Evolutionary conservation across 2,329 filamentous ascomycete genomes (phyloP), one percentile per base, ranked within the genome.

Genomic region (Zelopaecilomyces penicillatus): DNA sequence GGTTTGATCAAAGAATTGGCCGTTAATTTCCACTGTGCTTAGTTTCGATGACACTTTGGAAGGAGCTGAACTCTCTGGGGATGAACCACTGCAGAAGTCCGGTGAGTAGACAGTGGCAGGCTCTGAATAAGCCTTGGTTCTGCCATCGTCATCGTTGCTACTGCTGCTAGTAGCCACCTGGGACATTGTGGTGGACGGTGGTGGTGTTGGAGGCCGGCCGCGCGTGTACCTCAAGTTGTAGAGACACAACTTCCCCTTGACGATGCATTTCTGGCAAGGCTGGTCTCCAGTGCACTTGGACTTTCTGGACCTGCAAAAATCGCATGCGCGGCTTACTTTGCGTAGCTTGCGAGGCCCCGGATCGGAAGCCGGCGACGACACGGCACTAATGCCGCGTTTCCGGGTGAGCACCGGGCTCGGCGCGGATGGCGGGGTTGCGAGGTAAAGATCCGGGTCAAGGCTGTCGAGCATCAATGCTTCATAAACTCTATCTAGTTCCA

Each of bases 1-100:
- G 0, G 73, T 70, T 5, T 70, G 67, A 9, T 75, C 74, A 11
- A 75, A 66, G 43, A 74, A 74, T 37, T 77, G 72, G 1, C 72
- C 74, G 44, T 73, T 68, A 3, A 75, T 68, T 47, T 76, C 73
- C 1, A 72, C 68, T 19, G 66, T 65, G 5, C 63, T 66, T 4
- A 66, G 64, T 40, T 68, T 72, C 1, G 68, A 73, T 1, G 71
- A 76, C 19, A 43, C 56, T 26, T 53, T 53, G 3, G 49, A 59
- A 0, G 74, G 62, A 3, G 69, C 68, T 0, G 58, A 57, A 45
- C 67, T 65, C 6, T 72, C 71, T 34, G 12, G 8, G 32, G 12
- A 34, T 12, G 32, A 9, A 34, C 9, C 12, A 34, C 8, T 12
- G 12, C 32, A 9, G 12, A 9, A 9, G 32, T 12, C 32, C 8